Evolutionary conservation across 2,329 filamentous ascomycete species (phyloP).

Genomic region (Epichloe brachyelytri): DNA sequence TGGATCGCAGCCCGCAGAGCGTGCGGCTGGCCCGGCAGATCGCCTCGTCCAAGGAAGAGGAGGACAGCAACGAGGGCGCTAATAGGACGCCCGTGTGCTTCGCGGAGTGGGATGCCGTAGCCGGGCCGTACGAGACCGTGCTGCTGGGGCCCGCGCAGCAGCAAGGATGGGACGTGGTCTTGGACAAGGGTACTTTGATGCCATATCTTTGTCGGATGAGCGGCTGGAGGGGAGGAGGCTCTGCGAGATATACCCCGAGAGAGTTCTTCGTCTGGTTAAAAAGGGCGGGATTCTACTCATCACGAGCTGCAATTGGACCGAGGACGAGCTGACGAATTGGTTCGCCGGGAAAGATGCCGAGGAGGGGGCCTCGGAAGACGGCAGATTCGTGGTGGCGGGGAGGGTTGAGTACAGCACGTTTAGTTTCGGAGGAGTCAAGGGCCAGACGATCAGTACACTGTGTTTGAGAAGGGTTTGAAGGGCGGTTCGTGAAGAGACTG

Average conservation of each 20-base stretch:
- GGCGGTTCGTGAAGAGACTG: too few relatives aligned
- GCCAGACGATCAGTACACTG: conserved; percentile 77
- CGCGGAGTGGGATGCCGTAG: conserved; percentile 51
- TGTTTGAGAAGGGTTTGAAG: conserved; percentile 50
- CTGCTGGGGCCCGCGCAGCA: conserved; percentile 15
- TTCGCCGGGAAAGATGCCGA: conserved; percentile 37
- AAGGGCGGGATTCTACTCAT: conserved; percentile 64
- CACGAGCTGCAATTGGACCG: conserved; percentile 98
- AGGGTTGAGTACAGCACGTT: conserved; percentile 75
- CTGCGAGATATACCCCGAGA: conserved; percentile 62
- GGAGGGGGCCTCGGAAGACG: background rate
- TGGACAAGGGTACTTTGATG: conserved; percentile 98
- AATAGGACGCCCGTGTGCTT: conserved; percentile 26
- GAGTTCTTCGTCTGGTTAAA: conserved; percentile 56
- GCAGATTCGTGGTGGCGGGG: conserved; percentile 47
- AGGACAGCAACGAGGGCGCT: conserved; percentile 6
- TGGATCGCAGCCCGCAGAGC: conserved; percentile 74
- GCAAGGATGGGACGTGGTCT: conserved; percentile 69
- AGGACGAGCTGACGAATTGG: conserved; percentile 70
- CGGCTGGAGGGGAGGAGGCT: conserved; percentile 43
- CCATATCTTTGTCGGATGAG: conserved; percentile 63
- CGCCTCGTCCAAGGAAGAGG: conserved; percentile 18
- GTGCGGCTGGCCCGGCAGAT: conserved; percentile 62
- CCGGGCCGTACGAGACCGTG: conserved; percentile 24
- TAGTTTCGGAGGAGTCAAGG: conserved; percentile 77